Conservation (phyloP, 106 monocot genomes). For the Dendrobium chrysotoxum region DNA sequence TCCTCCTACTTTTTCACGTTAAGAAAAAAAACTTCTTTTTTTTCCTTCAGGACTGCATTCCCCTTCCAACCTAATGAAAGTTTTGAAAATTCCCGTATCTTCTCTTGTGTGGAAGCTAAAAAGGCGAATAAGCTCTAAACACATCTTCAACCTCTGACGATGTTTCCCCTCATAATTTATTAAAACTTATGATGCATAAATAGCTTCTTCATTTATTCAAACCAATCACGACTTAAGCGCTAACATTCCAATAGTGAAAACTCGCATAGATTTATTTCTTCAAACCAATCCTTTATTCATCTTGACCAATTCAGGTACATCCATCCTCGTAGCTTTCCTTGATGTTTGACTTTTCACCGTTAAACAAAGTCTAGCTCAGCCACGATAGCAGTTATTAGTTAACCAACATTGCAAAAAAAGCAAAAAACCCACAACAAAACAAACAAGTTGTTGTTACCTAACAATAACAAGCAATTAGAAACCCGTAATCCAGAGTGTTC, state of each 20-base stretch:
- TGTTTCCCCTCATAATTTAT: background rate
- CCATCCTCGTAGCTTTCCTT: background rate
- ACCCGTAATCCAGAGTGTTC: background rate
- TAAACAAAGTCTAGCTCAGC: background rate
- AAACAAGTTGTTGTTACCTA: background rate
- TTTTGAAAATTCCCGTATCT: background rate
- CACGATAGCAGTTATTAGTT: background rate
- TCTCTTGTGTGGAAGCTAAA: background rate
- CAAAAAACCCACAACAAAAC: no score
- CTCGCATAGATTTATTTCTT: no score
- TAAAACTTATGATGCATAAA: background rate
- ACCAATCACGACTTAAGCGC: background rate
- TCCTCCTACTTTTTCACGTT: no score
- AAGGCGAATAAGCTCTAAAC: background rate
- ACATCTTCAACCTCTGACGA: background rate
- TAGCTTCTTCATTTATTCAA: background rate
- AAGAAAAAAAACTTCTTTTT: no score
- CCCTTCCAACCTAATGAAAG: background rate
- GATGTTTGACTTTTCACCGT: background rate
- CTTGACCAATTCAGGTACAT: no score
- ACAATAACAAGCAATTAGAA: background rate
- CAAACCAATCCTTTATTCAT: no score
- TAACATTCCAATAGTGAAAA: background rate
- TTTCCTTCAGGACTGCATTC: no score
- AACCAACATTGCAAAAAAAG: no score